Evolutionary conservation across 2,329 filamentous ascomycete genomes (phyloP).

Genomic region (Diaporthe ilicicola): DNA sequence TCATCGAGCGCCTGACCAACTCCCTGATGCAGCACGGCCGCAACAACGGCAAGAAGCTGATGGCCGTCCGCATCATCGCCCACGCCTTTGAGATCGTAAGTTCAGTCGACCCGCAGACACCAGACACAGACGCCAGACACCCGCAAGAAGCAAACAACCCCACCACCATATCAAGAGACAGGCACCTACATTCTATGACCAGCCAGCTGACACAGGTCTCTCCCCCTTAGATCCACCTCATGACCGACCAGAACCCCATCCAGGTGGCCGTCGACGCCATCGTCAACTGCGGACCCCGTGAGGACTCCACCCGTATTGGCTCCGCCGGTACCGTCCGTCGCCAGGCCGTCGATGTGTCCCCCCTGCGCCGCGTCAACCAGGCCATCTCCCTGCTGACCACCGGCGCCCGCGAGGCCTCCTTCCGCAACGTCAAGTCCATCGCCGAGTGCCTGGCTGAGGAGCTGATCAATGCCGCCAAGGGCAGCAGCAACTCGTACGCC

Average conservation of each 20-base stretch:
- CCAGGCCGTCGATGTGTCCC: slow-evolving; percentile 99
- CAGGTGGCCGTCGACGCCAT: slow-evolving; percentile 99
- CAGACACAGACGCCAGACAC: background rate
- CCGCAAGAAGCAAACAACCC: background rate
- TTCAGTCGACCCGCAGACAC: background rate
- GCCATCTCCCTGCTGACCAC: slow-evolving; percentile 99
- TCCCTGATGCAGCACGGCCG: slow-evolving; percentile 99
- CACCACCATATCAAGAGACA: background rate
- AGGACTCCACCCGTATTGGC: slow-evolving; percentile 99
- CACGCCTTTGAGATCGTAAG: slow-evolving; percentile 98
- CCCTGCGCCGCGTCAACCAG: slow-evolving; percentile 99
- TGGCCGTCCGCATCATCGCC: slow-evolving; percentile 98
- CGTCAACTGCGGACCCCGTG: slow-evolving; percentile 99
- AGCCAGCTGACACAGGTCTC: slow-evolving; percentile 40
- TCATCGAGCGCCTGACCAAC: slow-evolving; percentile 99
- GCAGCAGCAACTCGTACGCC: slow-evolving; percentile 99
- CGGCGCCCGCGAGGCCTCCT: slow-evolving; percentile 96
- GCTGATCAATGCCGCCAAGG: slow-evolving; percentile 99
- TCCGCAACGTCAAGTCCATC: slow-evolving; percentile 99
- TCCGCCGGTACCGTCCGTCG: slow-evolving; percentile 99
- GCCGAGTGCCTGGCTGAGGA: slow-evolving; percentile 99
- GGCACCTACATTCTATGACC: background rate
- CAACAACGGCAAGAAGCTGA: slow-evolving; percentile 99
- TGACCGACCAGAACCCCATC: slow-evolving; percentile 99
- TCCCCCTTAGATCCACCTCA: slow-evolving; percentile 90